Evolutionary conservation across 441 rosid species (phyloP).

Genomic region (Erysimum cheiri): DNA sequence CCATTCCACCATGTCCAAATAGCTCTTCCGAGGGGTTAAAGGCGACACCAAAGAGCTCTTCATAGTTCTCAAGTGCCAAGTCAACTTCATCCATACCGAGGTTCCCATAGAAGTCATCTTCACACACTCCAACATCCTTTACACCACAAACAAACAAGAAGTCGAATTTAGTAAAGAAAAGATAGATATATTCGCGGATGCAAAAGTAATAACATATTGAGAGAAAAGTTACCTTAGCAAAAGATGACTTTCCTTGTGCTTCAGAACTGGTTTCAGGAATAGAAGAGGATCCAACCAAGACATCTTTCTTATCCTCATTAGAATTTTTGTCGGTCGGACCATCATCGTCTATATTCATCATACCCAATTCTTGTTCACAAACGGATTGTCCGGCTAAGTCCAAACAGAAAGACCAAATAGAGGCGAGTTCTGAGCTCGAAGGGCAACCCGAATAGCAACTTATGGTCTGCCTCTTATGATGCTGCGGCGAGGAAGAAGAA

Average conservation of each 20-base stretch:
- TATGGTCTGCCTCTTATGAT: constrained; percentile 81
- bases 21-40: constrained; percentile 84
- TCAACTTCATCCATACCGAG: constrained; percentile 92
- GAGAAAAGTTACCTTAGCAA: constrained; percentile 61
- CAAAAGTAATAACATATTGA: constrained; percentile 3
- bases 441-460: constrained; percentile 93
- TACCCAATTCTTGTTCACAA: constrained; percentile 81
- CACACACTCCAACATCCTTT: constrained; percentile 52
- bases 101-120: constrained; percentile 74
- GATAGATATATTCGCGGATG: background rate
- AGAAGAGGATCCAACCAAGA: constrained; percentile 56
- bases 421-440: constrained; percentile 85
- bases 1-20: constrained; percentile 86
- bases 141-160: constrained; percentile 32
- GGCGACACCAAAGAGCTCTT: constrained; percentile 90
- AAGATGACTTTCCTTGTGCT: constrained; percentile 49
- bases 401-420: constrained; percentile 80
- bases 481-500: constrained; percentile 47
- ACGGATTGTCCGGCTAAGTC: constrained; percentile 67
- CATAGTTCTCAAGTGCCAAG: constrained; percentile 87
- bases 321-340: constrained; percentile 47
- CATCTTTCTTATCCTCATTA: constrained; percentile 52
- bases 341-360: constrained; percentile 84
- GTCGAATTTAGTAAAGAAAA: constrained; percentile 7
- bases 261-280: constrained; percentile 55